Evolutionary conservation across 192 early-diverging fungal genomes (phyloP).

Genomic region (Entomortierella beljakovae): DNA sequence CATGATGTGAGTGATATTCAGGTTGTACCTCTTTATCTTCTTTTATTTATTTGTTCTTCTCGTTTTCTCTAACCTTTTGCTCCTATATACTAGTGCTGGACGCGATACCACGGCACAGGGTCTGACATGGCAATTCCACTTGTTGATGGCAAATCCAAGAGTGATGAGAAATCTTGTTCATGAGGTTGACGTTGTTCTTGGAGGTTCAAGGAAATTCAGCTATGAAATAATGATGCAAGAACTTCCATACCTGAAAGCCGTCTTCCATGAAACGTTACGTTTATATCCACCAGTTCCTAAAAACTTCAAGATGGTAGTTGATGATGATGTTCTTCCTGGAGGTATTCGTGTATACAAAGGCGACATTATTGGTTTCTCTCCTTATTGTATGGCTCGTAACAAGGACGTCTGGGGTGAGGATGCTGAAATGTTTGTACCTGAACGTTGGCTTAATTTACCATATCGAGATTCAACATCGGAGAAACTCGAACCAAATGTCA

Average conservation of each 20-base stretch:
- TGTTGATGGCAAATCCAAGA: constrained; percentile 43
- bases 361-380: constrained; percentile 53
- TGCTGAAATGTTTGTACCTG: constrained; percentile 66
- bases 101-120: constrained; percentile 54
- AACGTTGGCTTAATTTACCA: constrained; percentile 59
- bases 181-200: constrained; percentile 36
- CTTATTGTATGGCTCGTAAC: constrained; percentile 33
- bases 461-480: background rate
- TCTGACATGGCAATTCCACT: constrained; percentile 44
- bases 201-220: constrained; percentile 1
- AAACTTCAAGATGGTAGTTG: constrained; percentile 55
- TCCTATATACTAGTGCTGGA: constrained; percentile 34
- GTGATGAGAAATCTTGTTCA: constrained; percentile 34
- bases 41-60: no score
- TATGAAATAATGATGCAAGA: constrained; percentile 51
- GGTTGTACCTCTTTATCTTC: background rate
- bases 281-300: constrained; percentile 67
- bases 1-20: constrained; percentile 40
- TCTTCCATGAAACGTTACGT: constrained; percentile 66
- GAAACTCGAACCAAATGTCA: constrained; percentile 4
- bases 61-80: background rate
- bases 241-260: constrained; percentile 62
- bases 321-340: constrained; percentile 58
- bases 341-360: constrained; percentile 62
- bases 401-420: constrained; percentile 58